Percentiles rank a stretch among this genome's conserved stretches.
These are phyloP conservation scores for Hemileccinum rubropunctum DNA, from an alignment of 768 basidiomycete genomes.

Conservation along the genomic window DNA sequence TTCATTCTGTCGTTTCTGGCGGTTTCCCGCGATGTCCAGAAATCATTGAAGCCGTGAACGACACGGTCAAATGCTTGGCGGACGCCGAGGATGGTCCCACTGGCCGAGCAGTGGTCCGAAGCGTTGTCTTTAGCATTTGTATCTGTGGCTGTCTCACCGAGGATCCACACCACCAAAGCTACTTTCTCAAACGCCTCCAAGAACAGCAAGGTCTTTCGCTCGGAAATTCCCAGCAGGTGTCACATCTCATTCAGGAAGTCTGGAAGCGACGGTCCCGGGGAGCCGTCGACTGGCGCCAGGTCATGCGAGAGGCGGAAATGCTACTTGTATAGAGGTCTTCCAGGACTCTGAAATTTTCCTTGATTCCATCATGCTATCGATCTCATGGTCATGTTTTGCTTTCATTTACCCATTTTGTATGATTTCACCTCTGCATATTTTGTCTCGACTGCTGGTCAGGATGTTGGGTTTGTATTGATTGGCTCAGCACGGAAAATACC, in stretches of 20 bases:
- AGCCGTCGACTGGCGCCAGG: slow-evolving; percentile 61
- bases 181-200: slow-evolving; percentile 45
- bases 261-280: slow-evolving; percentile 47
- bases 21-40: slow-evolving; percentile 65
- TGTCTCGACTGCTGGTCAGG: slow-evolving; percentile 21
- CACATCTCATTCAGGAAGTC: slow-evolving; percentile 50
- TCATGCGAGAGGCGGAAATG: slow-evolving; percentile 48
- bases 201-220: slow-evolving; percentile 52
- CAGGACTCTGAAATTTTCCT: background rate
- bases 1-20: slow-evolving; percentile 75
- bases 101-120: slow-evolving; percentile 60
- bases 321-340: slow-evolving; percentile 51
- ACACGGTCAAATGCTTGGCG: slow-evolving; percentile 49
- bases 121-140: slow-evolving; percentile 77
- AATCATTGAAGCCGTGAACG: slow-evolving; percentile 51
- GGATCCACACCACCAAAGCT: slow-evolving; percentile 38
- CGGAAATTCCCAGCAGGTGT: slow-evolving; percentile 64
- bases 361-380: slow-evolving; percentile 3
- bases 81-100: slow-evolving; percentile 35
- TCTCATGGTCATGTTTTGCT: too few species aligned
- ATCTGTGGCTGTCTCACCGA: slow-evolving; percentile 71
- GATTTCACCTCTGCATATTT: slow-evolving; percentile 5
- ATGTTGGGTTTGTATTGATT: slow-evolving; percentile 10
- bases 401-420: slow-evolving; percentile 7
- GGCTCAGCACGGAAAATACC: slow-evolving; percentile 19